Conservation (phyloP, 2,329 filamentous ascomycete genomes). For the Penicillium corylophilum region DNA sequence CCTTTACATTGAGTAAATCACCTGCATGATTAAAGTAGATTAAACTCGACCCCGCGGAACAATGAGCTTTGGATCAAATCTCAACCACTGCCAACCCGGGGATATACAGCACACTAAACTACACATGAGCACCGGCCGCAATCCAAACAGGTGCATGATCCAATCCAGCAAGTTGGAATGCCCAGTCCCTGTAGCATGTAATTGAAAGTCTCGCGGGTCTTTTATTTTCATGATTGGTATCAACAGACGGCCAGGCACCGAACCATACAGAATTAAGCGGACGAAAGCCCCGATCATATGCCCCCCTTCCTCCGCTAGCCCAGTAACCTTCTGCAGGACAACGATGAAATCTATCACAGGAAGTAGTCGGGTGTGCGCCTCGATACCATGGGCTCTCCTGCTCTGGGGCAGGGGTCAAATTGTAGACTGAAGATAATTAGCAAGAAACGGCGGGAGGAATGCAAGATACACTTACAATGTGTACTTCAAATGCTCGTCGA, state of each 20-base stretch:
- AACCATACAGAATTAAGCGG: constrained; percentile 37
- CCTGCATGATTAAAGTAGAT: too few species aligned
- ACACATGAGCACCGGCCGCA: too few species aligned
- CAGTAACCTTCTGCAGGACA: constrained; percentile 28
- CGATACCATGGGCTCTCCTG: constrained; percentile 98
- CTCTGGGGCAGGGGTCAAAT: constrained; percentile 97
- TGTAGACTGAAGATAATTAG: constrained; percentile 67
- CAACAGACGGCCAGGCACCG: constrained; percentile 37
- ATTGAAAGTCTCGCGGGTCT: constrained; percentile 26
- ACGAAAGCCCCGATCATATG: constrained; percentile 28
- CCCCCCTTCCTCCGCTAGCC: constrained; percentile 27
- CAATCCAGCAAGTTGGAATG: too few species aligned
- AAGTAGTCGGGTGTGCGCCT: constrained; percentile 98
- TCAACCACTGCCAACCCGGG: too few species aligned
- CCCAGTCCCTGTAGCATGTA: not conserved
- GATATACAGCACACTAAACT: too few species aligned
- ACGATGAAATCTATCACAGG: constrained; percentile 61
- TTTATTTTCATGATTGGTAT: constrained; percentile 45
- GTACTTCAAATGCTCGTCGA: constrained; percentile 98
- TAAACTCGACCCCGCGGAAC: too few species aligned
- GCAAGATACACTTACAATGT: constrained; percentile 74
- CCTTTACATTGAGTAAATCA: too few species aligned
- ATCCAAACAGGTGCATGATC: too few species aligned
- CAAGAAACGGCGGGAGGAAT: not conserved
- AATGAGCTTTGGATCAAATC: too few species aligned